A percentile compares a stretch with the other conserved stretches of the same genome.
Evolutionary conservation across 495 filamentous ascomycete genomes (phyloP).

Genomic region (Daldinia grandis): DNA sequence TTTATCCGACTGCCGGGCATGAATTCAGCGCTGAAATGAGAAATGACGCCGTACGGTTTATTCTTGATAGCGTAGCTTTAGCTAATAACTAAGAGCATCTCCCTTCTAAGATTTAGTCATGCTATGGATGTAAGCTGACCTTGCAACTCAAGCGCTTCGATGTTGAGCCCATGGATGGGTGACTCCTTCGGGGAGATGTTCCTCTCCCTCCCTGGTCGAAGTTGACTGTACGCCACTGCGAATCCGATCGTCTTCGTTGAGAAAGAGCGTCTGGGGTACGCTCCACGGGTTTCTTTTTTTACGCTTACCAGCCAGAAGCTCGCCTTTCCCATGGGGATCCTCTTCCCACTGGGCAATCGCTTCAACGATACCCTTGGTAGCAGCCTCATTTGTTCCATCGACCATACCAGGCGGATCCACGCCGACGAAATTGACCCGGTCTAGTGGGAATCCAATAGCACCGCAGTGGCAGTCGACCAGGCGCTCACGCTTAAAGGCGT

Average conservation of each 20-base stretch:
- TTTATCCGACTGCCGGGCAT: conserved; percentile 78
- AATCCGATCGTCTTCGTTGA: conserved; percentile 44
- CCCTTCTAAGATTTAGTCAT: conserved; percentile 35
- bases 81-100: conserved; percentile 23
- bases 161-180: conserved; percentile 47
- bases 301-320: conserved; percentile 58
- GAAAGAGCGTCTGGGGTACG: conserved; percentile 52
- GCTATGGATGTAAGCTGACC: not conserved
- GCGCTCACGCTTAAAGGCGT: conserved; percentile 75
- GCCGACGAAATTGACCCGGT: conserved; percentile 64
- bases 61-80: conserved; percentile 60
- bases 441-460: conserved; percentile 65
- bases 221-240: conserved; percentile 48
- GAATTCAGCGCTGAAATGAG: conserved; percentile 77
- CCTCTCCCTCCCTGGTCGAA: conserved; percentile 39
- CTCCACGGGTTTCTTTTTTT: conserved; percentile 58
- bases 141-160: not conserved
- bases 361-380: conserved; percentile 51
- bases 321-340: conserved; percentile 59
- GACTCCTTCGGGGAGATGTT: conserved; percentile 47
- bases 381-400: conserved; percentile 47
- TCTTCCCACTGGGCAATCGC: conserved; percentile 56
- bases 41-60: conserved; percentile 71
- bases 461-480: conserved; percentile 74
- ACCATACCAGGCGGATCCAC: conserved; percentile 70